Base-by-base conservation (phyloP, 164 flowering plant genomes). In the Buxus sempervirens region DNA sequence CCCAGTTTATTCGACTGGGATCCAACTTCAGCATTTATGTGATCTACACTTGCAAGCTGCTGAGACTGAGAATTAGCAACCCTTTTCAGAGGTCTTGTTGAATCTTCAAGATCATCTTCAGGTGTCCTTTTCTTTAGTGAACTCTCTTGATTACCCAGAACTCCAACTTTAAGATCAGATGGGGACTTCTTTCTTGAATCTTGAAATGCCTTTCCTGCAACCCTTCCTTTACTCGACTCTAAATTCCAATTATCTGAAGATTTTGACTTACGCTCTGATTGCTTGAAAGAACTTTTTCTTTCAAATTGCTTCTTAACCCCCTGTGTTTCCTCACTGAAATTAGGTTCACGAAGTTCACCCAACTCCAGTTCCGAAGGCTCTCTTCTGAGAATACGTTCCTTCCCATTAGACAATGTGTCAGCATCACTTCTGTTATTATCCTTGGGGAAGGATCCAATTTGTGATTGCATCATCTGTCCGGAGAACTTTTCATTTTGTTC, bases 321-420 rank as follows among this genome's bases (percentile, higher is more conserved):
- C 23, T 66, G 77, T 38, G 80, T 73, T 70, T 83, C 96, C 71
- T 86, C 77, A 9, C 22, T 82, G 51, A 78, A 77, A 51, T 78
- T 41, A 41, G 89, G 82, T 65, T 94, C 98, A 65, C 96, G 96
- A 72, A 95, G 78, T 82, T 95, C 98, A 66, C 97, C 99, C 73
- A 89, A 77, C 83, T 95, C 99, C 84, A 95, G 83, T 38, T 92
- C 98, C 54, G 99, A 92, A 68, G 76, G 82, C 86, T 89, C 94
- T 80, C 96, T 84, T 58, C 75, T 86, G 60, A 91, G 89, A 8
- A 72, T 24, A 21, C 56, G 70, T n/a, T 78, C 77, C 69, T 70
- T 81, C 13, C 84, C 88, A 75, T 83, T 83, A 20, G 66, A 68
- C 53, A 63, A 21, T 32, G 83, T 76, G 7, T 81, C 77, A 6